A percentile compares a stretch with the other conserved stretches of the same genome.
Evolutionary conservation across 202 grass and related monocot species (phyloP).

Genomic region (Schoenoplectus tabernaemontani): DNA sequence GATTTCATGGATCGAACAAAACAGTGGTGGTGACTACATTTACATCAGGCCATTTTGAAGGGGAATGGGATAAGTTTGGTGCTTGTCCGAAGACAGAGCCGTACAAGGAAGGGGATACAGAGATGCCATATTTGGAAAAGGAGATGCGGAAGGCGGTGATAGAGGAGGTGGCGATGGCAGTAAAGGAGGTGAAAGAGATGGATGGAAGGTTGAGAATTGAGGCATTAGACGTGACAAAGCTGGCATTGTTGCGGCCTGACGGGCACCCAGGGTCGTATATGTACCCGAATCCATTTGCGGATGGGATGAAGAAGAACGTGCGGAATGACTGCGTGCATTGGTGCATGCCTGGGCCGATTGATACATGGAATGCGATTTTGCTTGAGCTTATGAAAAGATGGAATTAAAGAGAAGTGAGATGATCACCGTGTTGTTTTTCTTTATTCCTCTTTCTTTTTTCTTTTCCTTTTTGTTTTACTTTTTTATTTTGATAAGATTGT

Average conservation of each 20-base stretch:
- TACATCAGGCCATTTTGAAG: conserved; percentile 79
- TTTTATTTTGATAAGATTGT: not conserved
- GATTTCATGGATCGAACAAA: conserved; percentile 18
- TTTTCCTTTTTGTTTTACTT: not conserved
- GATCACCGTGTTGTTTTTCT: not conserved
- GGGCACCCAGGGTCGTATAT: conserved; percentile 77
- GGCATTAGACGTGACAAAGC: conserved; percentile 57
- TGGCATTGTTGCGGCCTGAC: conserved; percentile 64
- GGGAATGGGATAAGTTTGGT: conserved; percentile 62
- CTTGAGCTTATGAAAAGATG: conserved; percentile 34
- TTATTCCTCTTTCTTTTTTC: not conserved
- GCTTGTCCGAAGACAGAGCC: conserved; percentile 52
- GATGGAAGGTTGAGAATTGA: conserved; percentile 21
- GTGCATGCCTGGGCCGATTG: conserved; percentile 75
- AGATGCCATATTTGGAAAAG: conserved; percentile 46
- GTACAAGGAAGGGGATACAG: conserved; percentile 42
- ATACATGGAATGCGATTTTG: conserved; percentile 72
- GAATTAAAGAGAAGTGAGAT: conserved; percentile 21
- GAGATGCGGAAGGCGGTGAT: conserved; percentile 49
- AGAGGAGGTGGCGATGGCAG: conserved; percentile 33
- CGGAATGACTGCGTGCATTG: conserved; percentile 86
- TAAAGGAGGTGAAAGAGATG: not conserved
- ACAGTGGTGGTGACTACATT: conserved; percentile 44
- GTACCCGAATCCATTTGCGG: conserved; percentile 45
- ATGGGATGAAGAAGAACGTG: conserved; percentile 25